Conservation (phyloP, 306 rosid species). For the Citrullus mucosospermus region DNA sequence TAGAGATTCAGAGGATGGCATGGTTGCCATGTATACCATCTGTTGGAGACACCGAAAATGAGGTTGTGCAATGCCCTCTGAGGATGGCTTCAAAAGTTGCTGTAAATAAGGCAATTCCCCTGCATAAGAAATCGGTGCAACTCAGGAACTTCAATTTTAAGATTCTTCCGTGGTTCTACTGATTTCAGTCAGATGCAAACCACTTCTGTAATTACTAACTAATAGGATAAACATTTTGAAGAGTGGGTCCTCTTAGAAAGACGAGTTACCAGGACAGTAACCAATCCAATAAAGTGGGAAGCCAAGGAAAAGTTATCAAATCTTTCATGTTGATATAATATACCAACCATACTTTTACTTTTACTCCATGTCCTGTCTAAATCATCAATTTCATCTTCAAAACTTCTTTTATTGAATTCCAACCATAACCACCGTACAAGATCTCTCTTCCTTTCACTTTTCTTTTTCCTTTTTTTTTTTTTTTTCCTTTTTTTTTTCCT, state of each 20-base stretch:
- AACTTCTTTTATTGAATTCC: not conserved
- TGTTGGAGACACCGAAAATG: slow-evolving; percentile 37
- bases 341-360: not conserved
- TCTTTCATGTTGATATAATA: not conserved
- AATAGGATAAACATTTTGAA: not conserved
- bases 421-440: not conserved
- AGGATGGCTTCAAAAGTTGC: slow-evolving; percentile 28
- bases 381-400: not conserved
- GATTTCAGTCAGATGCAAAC: not conserved
- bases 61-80: slow-evolving; percentile 44
- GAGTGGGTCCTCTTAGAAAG: not conserved
- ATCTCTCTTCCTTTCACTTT: not conserved
- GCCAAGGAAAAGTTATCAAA: not conserved
- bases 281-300: not conserved
- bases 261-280: not conserved
- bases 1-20: not conserved
- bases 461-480: no score
- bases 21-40: slow-evolving; percentile 25
- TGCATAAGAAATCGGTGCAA: slow-evolving; percentile 14
- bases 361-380: not conserved
- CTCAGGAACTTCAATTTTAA: not conserved
- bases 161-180: not conserved
- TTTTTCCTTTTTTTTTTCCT: no score
- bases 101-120: slow-evolving; percentile 34
- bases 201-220: not conserved